These are phyloP conservation scores for Aspergillus fumigatus DNA, from an alignment of 2,329 filamentous ascomycete genomes.

Conservation along the genomic window DNA sequence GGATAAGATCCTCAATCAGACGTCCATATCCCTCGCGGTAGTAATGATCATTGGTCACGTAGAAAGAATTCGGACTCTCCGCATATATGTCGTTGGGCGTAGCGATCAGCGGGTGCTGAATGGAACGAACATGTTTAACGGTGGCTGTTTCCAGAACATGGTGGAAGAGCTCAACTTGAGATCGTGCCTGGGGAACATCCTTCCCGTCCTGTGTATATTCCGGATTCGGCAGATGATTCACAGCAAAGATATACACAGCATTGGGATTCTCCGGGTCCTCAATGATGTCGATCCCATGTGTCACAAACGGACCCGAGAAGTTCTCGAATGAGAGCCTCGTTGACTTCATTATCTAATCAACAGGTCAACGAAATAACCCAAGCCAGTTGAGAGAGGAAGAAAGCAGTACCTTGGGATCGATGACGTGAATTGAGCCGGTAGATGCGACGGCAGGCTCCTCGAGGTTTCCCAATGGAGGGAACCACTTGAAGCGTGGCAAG, in stretches of 20 bases:
- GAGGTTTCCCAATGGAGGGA: constrained; percentile 46
- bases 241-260: constrained; percentile 55
- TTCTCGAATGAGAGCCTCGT: constrained; percentile 47
- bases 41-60: constrained; percentile 58
- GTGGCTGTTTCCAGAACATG: constrained; percentile 44
- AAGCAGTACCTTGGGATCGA: constrained; percentile 48
- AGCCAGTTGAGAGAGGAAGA: background rate
- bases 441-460: constrained; percentile 28
- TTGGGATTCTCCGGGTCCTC: constrained; percentile 40
- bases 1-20: constrained; percentile 44
- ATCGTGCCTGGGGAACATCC: constrained; percentile 41
- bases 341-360: constrained; percentile 42
- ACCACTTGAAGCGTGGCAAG: constrained; percentile 47
- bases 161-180: constrained; percentile 56
- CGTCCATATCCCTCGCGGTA: constrained; percentile 49
- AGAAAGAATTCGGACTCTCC: constrained; percentile 45
- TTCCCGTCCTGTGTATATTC: constrained; percentile 26
- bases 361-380: background rate
- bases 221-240: constrained; percentile 56
- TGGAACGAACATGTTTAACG: constrained; percentile 48
- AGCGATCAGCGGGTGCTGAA: constrained; percentile 49
- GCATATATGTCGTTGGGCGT: constrained; percentile 59
- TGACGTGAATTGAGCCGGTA: constrained; percentile 41
- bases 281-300: constrained; percentile 60
- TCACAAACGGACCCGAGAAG: constrained; percentile 52